Conservation (phyloP, 257 asterid species). For the Solanum megistacrolobum region DNA sequence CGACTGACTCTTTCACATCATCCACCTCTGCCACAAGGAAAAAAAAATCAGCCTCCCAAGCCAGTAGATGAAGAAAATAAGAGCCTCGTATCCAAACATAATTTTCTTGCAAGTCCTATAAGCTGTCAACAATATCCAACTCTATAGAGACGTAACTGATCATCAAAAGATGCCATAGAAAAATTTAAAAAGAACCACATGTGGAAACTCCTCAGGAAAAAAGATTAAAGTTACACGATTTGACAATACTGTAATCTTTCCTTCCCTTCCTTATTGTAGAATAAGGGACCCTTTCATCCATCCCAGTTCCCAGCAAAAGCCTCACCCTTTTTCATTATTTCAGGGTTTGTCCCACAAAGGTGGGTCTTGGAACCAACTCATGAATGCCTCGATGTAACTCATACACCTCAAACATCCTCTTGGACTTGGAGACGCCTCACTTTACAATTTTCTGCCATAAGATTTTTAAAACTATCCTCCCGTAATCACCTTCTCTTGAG, state of each 20-base stretch:
- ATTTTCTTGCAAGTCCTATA: background rate
- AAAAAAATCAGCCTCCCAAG: background rate
- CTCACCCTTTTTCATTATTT: background rate
- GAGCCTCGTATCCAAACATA: background rate
- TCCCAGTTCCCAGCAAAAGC: background rate
- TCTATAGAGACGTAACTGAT: background rate
- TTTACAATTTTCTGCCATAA: background rate
- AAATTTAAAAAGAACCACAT: background rate
- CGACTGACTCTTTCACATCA: conserved; percentile 47
- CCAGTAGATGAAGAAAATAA: background rate
- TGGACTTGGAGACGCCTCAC: background rate
- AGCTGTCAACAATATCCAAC: background rate
- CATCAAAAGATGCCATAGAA: background rate
- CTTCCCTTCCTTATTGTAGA: background rate
- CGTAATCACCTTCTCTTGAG: background rate
- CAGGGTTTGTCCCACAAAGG: background rate
- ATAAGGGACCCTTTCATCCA: background rate
- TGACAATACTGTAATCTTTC: background rate
- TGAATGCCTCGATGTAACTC: background rate
- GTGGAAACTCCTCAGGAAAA: background rate
- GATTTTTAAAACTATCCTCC: background rate
- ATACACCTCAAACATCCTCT: background rate
- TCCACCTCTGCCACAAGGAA: conserved; percentile 47
- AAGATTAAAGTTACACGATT: background rate
- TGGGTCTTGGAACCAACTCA: background rate